Evolutionary conservation across 2,329 filamentous ascomycete species (phyloP), one percentile per base, ranked within the genome.

Genomic region (Colletotrichum higginsianum): DNA sequence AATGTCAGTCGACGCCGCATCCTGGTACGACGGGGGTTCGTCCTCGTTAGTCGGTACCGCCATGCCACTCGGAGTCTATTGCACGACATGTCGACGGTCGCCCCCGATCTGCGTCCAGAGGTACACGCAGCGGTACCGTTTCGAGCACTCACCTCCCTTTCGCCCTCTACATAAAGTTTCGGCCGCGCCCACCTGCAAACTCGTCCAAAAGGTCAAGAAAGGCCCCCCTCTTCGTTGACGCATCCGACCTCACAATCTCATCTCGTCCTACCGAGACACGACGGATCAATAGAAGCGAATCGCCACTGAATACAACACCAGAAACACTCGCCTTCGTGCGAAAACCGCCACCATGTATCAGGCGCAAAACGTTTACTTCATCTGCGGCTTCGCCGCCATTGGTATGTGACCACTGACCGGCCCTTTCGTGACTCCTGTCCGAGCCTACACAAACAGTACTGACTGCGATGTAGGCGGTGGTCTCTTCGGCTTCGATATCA

Each of bases 401-500:
- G 89, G 88, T 87, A 80, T 73, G 83, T 78, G 38, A 8, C 64
- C 13, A 1, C 44, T 38, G 9, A 9, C 21, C 26, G 42, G 2
- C 60, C 26, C 8, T 46, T 23, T 26, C 5, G 12, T 9, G 1
- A 16, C 18, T 21, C 42, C 9, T 3, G 16, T 13, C 15, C 38
- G 30, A 35, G 30, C 12, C 21, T 18, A 18, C 13, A 21, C 18
- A 42, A 18, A 26, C 50, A 30, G 13, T 52, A 3, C 42, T 38
- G n/a, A 46, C 50, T 9, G 66, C 68, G n/a, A 70, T 38, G 50
- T 86, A 84, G 92, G 92, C 75, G 92, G 92, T 79, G 89, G 88
- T 30, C 84, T 94, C 35, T 94, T 95, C 77, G 93, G 93, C 76
- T 95, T 95, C 79, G 93, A 95, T 82, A 94, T 95, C 76, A 90